Conservation (phyloP, 2,329 filamentous ascomycete genomes). For the Corinectria fuckeliana region DNA sequence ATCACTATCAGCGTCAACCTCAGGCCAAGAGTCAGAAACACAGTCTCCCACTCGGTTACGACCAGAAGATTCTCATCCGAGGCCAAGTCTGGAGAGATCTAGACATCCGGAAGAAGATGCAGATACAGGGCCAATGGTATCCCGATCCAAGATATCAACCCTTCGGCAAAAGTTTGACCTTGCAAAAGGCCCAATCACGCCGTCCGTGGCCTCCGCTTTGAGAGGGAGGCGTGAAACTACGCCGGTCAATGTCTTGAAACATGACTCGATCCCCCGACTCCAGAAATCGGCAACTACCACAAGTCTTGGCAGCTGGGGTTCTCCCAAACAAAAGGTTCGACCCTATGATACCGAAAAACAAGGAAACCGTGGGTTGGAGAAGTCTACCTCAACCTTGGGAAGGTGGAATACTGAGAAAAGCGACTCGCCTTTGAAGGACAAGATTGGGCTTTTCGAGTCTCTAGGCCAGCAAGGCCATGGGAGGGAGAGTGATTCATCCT, state of each 20-base stretch:
- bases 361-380: neutral
- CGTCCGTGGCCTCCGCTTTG: slow-evolving; percentile 16
- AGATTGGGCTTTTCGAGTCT: slow-evolving; percentile 41
- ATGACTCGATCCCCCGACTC: slow-evolving; percentile 7
- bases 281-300: slow-evolving; percentile 15
- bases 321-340: slow-evolving; percentile 1
- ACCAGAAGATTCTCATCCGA: neutral
- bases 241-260: neutral
- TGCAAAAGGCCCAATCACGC: slow-evolving; percentile 10
- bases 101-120: neutral
- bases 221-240: slow-evolving; percentile 17
- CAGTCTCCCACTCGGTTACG: slow-evolving; percentile 3
- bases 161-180: slow-evolving; percentile 33
- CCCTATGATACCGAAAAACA: neutral
- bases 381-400: neutral
- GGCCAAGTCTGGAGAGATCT: neutral
- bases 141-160: slow-evolving; percentile 31
- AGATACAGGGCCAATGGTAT: slow-evolving; percentile 12
- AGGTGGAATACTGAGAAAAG: slow-evolving; percentile 14
- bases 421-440: slow-evolving; percentile 37
- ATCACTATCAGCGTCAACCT: slow-evolving; percentile 26
- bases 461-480: slow-evolving; percentile 21
- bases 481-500: neutral
- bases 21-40: slow-evolving; percentile 1
- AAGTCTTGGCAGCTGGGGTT: neutral